phyloP scores from a whole-genome alignment of 2,329 filamentous ascomycete species.

The Fusarium subtropicale region DNA sequence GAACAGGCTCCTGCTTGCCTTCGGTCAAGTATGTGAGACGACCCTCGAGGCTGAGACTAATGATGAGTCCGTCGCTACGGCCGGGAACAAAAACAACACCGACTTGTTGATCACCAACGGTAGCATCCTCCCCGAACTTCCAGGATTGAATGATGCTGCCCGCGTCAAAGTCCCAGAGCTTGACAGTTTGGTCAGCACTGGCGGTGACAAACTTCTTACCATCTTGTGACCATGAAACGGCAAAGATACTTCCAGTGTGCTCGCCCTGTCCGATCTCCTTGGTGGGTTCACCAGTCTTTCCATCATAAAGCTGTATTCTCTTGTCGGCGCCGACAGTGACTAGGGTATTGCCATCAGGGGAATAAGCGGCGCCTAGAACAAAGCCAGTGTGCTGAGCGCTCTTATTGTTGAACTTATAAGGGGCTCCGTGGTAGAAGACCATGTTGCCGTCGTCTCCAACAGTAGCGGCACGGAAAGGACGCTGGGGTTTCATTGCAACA shows the following conservation, averaged over 20 bases:
- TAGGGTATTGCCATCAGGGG: slow-evolving; percentile 83
- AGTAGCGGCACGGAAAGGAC: slow-evolving; percentile 91
- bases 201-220: slow-evolving; percentile 89
- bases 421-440: slow-evolving; percentile 92
- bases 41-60: slow-evolving; percentile 88
- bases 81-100: slow-evolving; percentile 91
- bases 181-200: slow-evolving; percentile 93
- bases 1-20: slow-evolving; percentile 75
- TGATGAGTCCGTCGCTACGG: slow-evolving; percentile 85
- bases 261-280: slow-evolving; percentile 82
- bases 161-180: slow-evolving; percentile 89
- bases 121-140: slow-evolving; percentile 83
- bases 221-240: slow-evolving; percentile 89
- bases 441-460: slow-evolving; percentile 90
- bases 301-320: slow-evolving; percentile 94
- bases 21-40: slow-evolving; percentile 90
- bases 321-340: slow-evolving; percentile 94
- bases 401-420: slow-evolving; percentile 96
- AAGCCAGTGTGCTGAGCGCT: slow-evolving; percentile 86
- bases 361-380: slow-evolving; percentile 88
- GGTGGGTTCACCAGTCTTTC: slow-evolving; percentile 89
- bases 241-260: slow-evolving; percentile 93
- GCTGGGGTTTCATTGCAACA: slow-evolving; percentile 87
- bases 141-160: slow-evolving; percentile 84
- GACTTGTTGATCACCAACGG: slow-evolving; percentile 87